These are phyloP conservation scores for Cryptococcus sp. DNA, from an alignment of 1,284 basidiomycete species.

Conservation along the genomic window DNA sequence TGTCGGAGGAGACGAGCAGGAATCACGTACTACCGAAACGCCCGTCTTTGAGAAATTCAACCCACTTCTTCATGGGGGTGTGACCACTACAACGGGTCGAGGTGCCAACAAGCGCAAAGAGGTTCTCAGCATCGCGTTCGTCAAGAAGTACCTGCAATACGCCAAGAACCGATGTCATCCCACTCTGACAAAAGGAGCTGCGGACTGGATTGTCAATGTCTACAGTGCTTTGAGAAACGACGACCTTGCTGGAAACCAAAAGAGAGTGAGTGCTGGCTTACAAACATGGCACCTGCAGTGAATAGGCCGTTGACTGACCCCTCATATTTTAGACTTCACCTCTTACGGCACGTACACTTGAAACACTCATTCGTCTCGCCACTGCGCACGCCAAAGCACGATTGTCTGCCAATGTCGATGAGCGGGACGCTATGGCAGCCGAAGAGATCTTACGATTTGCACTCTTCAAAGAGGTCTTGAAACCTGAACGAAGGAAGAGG, in stretches of 20 bases:
- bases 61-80: slow-evolving; percentile 87
- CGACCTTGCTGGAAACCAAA: slow-evolving; percentile 84
- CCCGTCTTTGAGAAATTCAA: slow-evolving; percentile 96
- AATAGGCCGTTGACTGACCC: slow-evolving; percentile 8
- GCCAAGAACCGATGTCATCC: slow-evolving; percentile 87
- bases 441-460: slow-evolving; percentile 97
- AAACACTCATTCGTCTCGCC: slow-evolving; percentile 96
- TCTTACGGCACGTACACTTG: slow-evolving; percentile 95
- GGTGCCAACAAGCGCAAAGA: slow-evolving; percentile 68
- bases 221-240: slow-evolving; percentile 93
- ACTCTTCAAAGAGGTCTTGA: slow-evolving; percentile 95
- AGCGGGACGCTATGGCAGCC: slow-evolving; percentile 83
- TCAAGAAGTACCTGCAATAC: slow-evolving; percentile 99
- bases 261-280: slow-evolving; percentile 63
- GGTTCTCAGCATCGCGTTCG: slow-evolving; percentile 87
- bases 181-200: slow-evolving; percentile 85
- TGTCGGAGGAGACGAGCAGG: slow-evolving; percentile 67
- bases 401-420: slow-evolving; percentile 80
- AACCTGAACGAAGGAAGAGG: slow-evolving; percentile 69
- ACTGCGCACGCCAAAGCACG: slow-evolving; percentile 98
- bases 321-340: slow-evolving; percentile 75
- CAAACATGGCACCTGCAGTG: background rate
- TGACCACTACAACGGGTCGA: slow-evolving; percentile 63
- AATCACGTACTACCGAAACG: slow-evolving; percentile 63
- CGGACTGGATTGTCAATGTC: slow-evolving; percentile 90